Evolutionary conservation across 1,284 basidiomycete species (phyloP).

Genomic region (Cryptococcus sp.): DNA sequence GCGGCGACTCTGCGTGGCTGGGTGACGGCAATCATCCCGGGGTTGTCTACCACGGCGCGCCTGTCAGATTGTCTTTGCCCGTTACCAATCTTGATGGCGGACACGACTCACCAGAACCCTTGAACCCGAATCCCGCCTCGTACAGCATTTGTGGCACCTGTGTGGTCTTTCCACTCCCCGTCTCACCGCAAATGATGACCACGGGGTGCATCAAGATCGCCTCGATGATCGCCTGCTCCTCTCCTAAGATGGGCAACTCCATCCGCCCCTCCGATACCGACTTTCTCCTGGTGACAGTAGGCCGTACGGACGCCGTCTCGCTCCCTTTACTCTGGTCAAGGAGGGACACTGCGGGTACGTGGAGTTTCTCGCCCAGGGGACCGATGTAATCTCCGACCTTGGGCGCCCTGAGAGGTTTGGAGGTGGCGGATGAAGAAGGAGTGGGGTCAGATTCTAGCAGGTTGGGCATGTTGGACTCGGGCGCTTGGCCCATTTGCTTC

Average conservation of each 20-base stretch:
- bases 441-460: constrained; percentile 15
- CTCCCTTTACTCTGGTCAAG: constrained; percentile 29
- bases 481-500: constrained; percentile 56
- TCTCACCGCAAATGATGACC: constrained; percentile 73
- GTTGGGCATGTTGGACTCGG: constrained; percentile 14
- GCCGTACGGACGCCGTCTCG: constrained; percentile 49
- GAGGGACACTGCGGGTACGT: constrained; percentile 44
- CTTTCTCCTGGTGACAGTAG: constrained; percentile 65
- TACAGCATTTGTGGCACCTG: constrained; percentile 92
- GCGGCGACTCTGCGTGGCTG: constrained; percentile 78
- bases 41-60: constrained; percentile 65
- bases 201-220: constrained; percentile 80
- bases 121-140: constrained; percentile 90
- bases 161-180: constrained; percentile 97
- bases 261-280: constrained; percentile 76
- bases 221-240: constrained; percentile 94
- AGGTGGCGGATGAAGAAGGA: constrained; percentile 11
- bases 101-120: constrained; percentile 64
- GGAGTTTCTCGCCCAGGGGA: constrained; percentile 43
- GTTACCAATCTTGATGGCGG: no score
- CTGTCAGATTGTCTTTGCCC: background rate
- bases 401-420: constrained; percentile 13
- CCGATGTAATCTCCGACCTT: constrained; percentile 40
- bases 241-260: constrained; percentile 81
- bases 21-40: constrained; percentile 96